phyloP scores from a whole-genome alignment of 768 basidiomycete genomes.

The Cystofilobasidium ferigula region DNA sequence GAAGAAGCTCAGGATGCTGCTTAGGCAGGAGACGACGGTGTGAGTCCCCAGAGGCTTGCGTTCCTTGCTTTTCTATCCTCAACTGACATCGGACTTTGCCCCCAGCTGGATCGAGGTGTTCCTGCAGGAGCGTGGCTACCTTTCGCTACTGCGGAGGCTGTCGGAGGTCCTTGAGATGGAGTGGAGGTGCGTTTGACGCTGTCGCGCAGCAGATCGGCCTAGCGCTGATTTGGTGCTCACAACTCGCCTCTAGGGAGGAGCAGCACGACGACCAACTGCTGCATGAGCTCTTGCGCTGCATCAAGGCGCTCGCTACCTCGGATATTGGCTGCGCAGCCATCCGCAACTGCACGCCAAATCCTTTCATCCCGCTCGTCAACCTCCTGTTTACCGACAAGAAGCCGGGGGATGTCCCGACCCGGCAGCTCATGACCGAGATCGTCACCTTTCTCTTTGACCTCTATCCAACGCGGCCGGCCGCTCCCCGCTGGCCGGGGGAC shows the following conservation, averaged over 20 bases:
- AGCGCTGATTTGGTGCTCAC: background rate
- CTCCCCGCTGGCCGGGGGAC: conserved; percentile 47
- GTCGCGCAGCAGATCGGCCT: background rate
- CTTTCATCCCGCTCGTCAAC: conserved; percentile 69
- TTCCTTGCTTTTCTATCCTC: background rate
- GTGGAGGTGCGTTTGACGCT: conserved; percentile 61
- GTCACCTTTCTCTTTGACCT: conserved; percentile 78
- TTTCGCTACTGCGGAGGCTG: conserved; percentile 64
- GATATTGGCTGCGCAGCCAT: conserved; percentile 48
- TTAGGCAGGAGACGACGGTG: conserved; percentile 86
- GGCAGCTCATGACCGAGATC: conserved; percentile 82
- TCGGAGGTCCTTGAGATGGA: conserved; percentile 90
- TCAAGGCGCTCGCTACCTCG: conserved; percentile 78
- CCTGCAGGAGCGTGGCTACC: conserved; percentile 70
- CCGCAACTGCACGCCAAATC: conserved; percentile 75
- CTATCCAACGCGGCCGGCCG: conserved; percentile 52
- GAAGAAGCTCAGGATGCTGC: conserved; percentile 73
- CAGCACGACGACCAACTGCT: conserved; percentile 94
- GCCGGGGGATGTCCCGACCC: conserved; percentile 80
- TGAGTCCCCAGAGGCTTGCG: conserved; percentile 36
- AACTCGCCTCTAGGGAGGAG: conserved; percentile 59
- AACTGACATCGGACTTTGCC: conserved; percentile 12
- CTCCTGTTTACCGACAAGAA: conserved; percentile 95
- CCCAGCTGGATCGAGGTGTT: conserved; percentile 83
- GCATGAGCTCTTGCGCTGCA: conserved; percentile 80